Percentiles rank a stretch among this genome's conserved stretches.
phyloP scores from a whole-genome alignment of 306 rosid genomes.

The Gillenia trifoliata region DNA sequence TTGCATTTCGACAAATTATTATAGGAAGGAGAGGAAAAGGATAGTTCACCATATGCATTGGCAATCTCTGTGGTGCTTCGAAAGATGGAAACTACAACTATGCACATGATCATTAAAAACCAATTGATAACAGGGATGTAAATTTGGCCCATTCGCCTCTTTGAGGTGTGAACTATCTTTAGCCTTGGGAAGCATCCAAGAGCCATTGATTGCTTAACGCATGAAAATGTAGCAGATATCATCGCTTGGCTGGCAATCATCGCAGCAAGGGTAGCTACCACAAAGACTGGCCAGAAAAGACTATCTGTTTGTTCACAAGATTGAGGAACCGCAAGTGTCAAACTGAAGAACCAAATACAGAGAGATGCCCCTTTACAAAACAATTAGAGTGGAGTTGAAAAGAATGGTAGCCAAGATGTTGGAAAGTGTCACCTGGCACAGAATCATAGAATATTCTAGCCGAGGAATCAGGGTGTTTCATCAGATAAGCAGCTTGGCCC shows the following conservation, averaged over 20 bases:
- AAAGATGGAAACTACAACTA: conserved; percentile 72
- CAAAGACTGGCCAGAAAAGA: conserved; percentile 94
- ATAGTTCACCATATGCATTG: conserved; percentile 82
- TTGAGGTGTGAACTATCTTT: conserved; percentile 93
- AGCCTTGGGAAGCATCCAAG: conserved; percentile 98
- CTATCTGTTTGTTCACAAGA: conserved; percentile 49
- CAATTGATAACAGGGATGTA: conserved; percentile 88
- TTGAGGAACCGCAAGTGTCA: conserved; percentile 17
- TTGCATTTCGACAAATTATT: background rate
- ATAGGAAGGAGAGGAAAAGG: conserved; percentile 16
- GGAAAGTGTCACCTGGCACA: conserved; percentile 72
- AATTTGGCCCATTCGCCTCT: conserved; percentile 82
- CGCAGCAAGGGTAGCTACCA: conserved; percentile 86
- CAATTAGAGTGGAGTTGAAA: background rate
- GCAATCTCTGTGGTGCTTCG: conserved; percentile 87
- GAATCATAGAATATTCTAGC: conserved; percentile 66
- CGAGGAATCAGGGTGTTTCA: conserved; percentile 45
- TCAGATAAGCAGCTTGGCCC: conserved; percentile 95
- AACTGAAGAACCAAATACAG: conserved; percentile 2
- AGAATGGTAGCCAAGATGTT: conserved; percentile 11
- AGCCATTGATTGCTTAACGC: conserved; percentile 97
- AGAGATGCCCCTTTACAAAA: conserved; percentile 9
- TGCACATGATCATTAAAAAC: conserved; percentile 93
- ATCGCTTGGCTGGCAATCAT: conserved; percentile 99
- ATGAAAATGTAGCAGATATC: conserved; percentile 98